Base-by-base conservation (phyloP, 73 alveolate genomes). In the Paramecium caudatum region DNA sequence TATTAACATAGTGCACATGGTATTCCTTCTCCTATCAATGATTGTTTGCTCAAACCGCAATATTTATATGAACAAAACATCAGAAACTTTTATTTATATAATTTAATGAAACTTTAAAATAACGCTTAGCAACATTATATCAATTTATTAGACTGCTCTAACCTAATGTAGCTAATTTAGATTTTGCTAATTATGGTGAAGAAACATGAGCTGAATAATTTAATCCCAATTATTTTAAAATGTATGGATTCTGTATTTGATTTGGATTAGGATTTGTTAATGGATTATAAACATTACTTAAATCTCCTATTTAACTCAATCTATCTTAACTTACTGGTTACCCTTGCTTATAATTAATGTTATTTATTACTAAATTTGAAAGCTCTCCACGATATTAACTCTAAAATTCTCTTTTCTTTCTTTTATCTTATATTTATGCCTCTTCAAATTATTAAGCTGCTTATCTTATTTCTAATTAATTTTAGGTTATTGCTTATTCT, bases 251-350 rank as follows among this genome's bases (percentile, higher is more conserved):
- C 36, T 68, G 15, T 32, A 68, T 68, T 68, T 32, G 19, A 68
- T 68, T n/a, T 32, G 84, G 84, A 37, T 68, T 68, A 32, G 84
- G 84, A 68, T 68, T 68, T 4, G 84, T 68, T 16, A 68, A 3
- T 15, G 84, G 84, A 68, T 68, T 68, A 68, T 68, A 68, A 68
- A 16, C 61, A 15, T 10, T 17, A 32, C 7, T 8, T 68, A 32
- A 4, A 16, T 32, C 34, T 68, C 1, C 34, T 43, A 30, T 12
- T 10, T 36, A 13, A 16, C 15, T 34, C 21, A 32, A 32, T 49
- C 1, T 68, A 16, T 34, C 37, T 13, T 32, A 32, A 25, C 3
- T 68, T 17, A 12, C 50, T 32, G 34, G 25, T 68, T 13, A 34
- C 50, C 84, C 19, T 10, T 19, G 4, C 13, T 23, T 23, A 9